phyloP scores from a whole-genome alignment of 768 basidiomycete species.

The Naganishia antarctica region DNA sequence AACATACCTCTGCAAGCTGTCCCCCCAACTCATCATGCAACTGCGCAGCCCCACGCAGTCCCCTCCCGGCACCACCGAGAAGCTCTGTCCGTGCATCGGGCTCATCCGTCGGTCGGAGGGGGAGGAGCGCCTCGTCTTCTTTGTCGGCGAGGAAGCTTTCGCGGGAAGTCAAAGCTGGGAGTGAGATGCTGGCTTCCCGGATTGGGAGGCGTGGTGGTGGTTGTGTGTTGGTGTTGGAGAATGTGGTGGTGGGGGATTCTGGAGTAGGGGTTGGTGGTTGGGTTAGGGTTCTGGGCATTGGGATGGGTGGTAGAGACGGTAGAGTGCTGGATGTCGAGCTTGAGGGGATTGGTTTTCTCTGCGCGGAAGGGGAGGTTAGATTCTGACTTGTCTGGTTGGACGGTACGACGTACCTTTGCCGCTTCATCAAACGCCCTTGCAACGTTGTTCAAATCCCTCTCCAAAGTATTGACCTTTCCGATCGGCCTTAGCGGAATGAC shows the following conservation, averaged over 20 bases:
- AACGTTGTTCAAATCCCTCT: slow-evolving; percentile 5
- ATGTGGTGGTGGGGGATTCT: not conserved
- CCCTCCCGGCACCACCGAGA: slow-evolving; percentile 25
- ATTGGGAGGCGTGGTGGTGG: slow-evolving; percentile 3
- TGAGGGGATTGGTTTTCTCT: slow-evolving; percentile 10
- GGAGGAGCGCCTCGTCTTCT: slow-evolving; percentile 27
- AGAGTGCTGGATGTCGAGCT: not conserved
- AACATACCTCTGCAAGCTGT: slow-evolving; percentile 44
- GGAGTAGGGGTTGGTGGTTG: not conserved
- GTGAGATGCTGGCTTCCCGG: slow-evolving; percentile 15
- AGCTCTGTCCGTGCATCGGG: slow-evolving; percentile 30
- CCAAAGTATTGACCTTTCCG: slow-evolving; percentile 10
- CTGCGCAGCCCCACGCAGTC: slow-evolving; percentile 32
- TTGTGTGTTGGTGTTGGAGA: not conserved
- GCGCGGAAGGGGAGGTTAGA: not conserved
- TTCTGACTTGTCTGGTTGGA: not conserved
- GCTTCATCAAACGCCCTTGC: slow-evolving; percentile 2
- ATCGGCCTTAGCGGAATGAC: not conserved
- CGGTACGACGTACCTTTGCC: not conserved
- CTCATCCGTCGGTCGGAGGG: slow-evolving; percentile 6
- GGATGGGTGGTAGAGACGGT: slow-evolving; percentile 13
- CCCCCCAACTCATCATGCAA: slow-evolving; percentile 47
- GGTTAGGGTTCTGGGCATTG: not conserved
- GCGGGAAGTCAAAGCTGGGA: slow-evolving; percentile 10
- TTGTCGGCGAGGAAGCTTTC: slow-evolving; percentile 24